A percentile compares a stretch with the other conserved stretches of the same genome.
Conservation (phyloP, 2,329 filamentous ascomycete genomes). For the Botrytis deweyae region DNA sequence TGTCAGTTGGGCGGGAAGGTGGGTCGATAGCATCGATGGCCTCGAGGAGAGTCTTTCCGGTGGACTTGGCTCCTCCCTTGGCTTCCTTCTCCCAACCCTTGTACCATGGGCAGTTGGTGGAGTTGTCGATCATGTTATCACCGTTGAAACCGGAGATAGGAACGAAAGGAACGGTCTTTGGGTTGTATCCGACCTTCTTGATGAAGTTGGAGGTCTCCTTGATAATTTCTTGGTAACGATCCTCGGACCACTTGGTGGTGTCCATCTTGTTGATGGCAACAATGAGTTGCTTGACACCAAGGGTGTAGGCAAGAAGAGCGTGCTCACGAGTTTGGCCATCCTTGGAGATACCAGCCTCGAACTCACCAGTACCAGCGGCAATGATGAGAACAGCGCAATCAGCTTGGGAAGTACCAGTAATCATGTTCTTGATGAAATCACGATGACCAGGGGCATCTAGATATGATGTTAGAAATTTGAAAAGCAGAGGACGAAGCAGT, state of each 20-base stretch:
- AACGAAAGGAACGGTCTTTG: slow-evolving; percentile 97
- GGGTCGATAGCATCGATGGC: slow-evolving; percentile 96
- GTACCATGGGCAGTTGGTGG: slow-evolving; percentile 98
- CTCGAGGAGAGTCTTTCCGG: slow-evolving; percentile 97
- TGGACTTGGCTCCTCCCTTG: slow-evolving; percentile 73
- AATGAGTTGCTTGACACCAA: slow-evolving; percentile 99
- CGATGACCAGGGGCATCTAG: slow-evolving; percentile 95
- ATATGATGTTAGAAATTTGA: slow-evolving; percentile 20
- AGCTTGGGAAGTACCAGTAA: slow-evolving; percentile 99
- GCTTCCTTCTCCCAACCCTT: slow-evolving; percentile 99
- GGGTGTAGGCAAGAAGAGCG: slow-evolving; percentile 99
- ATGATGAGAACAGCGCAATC: slow-evolving; percentile 99
- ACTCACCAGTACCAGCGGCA: slow-evolving; percentile 99
- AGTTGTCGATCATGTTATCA: slow-evolving; percentile 96
- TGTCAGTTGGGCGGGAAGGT: slow-evolving; percentile 91
- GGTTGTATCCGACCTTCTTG: slow-evolving; percentile 99
- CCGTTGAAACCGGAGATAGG: slow-evolving; percentile 99
- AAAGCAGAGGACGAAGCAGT: not conserved
- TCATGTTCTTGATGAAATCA: slow-evolving; percentile 99
- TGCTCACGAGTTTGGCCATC: slow-evolving; percentile 99
- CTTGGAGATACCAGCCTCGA: slow-evolving; percentile 99
- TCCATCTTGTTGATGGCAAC: slow-evolving; percentile 99
- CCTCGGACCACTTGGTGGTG: slow-evolving; percentile 97
- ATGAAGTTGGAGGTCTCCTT: slow-evolving; percentile 99
- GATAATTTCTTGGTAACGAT: slow-evolving; percentile 97